These are phyloP conservation scores for Draba incana DNA, from an alignment of 345 rosid species.

Conservation along the genomic window DNA sequence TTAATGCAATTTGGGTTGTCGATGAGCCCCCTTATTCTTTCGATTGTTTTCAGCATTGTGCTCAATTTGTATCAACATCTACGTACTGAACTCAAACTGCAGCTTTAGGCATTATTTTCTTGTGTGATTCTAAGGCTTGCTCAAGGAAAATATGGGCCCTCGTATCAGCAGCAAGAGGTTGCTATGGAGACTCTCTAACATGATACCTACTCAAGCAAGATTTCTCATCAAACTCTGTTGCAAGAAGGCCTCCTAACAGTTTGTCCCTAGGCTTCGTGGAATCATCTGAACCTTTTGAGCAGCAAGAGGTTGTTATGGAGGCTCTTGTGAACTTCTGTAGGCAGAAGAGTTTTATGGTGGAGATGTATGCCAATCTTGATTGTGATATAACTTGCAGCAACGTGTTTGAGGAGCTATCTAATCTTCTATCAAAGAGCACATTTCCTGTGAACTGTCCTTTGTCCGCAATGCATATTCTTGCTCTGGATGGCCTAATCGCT, in stretches of 20 bases:
- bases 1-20: constrained; percentile 97
- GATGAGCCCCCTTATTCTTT: constrained; percentile 91
- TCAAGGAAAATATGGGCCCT: constrained; percentile 91
- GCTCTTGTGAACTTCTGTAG: constrained; percentile 98
- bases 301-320: constrained; percentile 99
- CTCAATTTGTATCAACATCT: constrained; percentile 92
- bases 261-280: too few relatives aligned
- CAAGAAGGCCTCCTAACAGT: too few relatives aligned
- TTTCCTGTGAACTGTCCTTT: constrained; percentile 97
- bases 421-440: constrained; percentile 93
- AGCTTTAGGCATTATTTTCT: constrained; percentile 98
- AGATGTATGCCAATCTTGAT: constrained; percentile 98
- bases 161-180: constrained; percentile 98
- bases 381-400: constrained; percentile 99
- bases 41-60: constrained; percentile 93
- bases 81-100: constrained; percentile 82
- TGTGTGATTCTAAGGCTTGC: constrained; percentile 97
- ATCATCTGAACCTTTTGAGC: too few relatives aligned
- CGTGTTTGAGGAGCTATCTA: constrained; percentile 96
- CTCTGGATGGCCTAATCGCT: constrained; percentile 94
- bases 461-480: constrained; percentile 96
- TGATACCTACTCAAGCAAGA: too few relatives aligned
- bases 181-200: constrained; percentile 99
- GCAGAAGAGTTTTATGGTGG: constrained; percentile 98
- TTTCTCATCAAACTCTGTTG: too few relatives aligned